Conservation (phyloP, 257 asterid species). For the Salvia rosmarinus region DNA sequence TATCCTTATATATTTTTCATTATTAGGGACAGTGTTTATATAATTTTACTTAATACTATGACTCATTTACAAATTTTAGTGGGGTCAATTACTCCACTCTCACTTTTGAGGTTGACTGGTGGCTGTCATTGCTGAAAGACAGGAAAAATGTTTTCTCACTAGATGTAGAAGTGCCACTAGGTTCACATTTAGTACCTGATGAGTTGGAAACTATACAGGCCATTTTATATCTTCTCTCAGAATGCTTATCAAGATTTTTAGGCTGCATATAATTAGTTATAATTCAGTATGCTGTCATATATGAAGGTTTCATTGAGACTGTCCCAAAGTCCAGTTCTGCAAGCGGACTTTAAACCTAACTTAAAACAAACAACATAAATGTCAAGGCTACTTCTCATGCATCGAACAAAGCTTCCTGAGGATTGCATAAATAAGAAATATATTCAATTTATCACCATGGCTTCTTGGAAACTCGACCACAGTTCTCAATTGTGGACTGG, state of each 20-base stretch:
- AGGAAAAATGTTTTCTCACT: neutral
- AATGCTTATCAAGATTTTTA: neutral
- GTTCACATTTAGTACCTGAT: neutral
- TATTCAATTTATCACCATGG: neutral
- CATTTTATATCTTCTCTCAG: neutral
- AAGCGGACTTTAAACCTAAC: neutral
- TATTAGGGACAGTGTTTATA: neutral
- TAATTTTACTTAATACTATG: neutral
- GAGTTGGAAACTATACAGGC: neutral
- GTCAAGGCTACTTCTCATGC: constrained; percentile 1
- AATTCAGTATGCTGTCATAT: neutral
- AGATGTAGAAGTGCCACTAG: neutral
- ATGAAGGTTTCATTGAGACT: neutral
- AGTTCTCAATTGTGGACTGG: neutral
- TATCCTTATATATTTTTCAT: neutral
- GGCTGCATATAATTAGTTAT: neutral
- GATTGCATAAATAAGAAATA: neutral
- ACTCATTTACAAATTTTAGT: neutral
- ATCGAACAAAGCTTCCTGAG: neutral
- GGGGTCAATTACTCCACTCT: neutral
- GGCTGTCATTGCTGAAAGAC: too few relatives aligned
- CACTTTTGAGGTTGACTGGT: neutral
- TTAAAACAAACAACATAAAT: neutral
- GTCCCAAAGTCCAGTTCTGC: neutral
- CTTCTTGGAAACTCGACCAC: neutral